Conservation (phyloP, 495 filamentous ascomycete genomes). For the Penicillium tannophilum region DNA sequence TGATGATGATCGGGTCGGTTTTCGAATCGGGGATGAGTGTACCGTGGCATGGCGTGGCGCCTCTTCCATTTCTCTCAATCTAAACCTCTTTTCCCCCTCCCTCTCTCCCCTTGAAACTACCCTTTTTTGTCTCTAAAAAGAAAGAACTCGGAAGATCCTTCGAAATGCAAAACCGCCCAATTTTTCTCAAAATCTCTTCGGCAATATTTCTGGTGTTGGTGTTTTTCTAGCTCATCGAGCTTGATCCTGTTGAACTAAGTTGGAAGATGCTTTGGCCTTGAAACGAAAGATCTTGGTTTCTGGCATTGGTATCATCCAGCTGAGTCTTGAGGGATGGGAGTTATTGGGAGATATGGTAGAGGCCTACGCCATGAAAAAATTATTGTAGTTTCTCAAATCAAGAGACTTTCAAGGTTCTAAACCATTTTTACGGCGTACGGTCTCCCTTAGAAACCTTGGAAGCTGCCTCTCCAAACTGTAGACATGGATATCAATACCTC, state of each 20-base stretch:
- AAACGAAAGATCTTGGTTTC: background rate
- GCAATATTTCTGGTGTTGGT: slow-evolving; percentile 12
- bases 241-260: background rate
- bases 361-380: slow-evolving; percentile 14
- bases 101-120: slow-evolving; percentile 19
- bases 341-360: slow-evolving; percentile 2
- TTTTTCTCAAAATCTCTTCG: slow-evolving; percentile 27
- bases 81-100: slow-evolving; percentile 28
- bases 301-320: slow-evolving; percentile 2
- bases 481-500: too few relatives aligned
- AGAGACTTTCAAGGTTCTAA: slow-evolving; percentile 14
- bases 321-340: background rate
- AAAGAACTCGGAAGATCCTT: slow-evolving; percentile 47
- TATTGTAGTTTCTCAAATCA: slow-evolving; percentile 13
- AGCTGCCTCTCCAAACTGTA: too few relatives aligned
- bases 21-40: slow-evolving; percentile 45
- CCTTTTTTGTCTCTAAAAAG: slow-evolving; percentile 40
- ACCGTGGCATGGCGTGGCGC: slow-evolving; percentile 48
- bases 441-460: background rate
- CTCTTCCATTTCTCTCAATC: slow-evolving; percentile 34
- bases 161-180: slow-evolving; percentile 46
- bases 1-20: slow-evolving; percentile 53
- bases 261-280: background rate
- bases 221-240: background rate
- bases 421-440: background rate